These are phyloP conservation scores for Trichoderma semiorbis DNA, from an alignment of 2,329 filamentous ascomycete genomes.

Conservation along the genomic window DNA sequence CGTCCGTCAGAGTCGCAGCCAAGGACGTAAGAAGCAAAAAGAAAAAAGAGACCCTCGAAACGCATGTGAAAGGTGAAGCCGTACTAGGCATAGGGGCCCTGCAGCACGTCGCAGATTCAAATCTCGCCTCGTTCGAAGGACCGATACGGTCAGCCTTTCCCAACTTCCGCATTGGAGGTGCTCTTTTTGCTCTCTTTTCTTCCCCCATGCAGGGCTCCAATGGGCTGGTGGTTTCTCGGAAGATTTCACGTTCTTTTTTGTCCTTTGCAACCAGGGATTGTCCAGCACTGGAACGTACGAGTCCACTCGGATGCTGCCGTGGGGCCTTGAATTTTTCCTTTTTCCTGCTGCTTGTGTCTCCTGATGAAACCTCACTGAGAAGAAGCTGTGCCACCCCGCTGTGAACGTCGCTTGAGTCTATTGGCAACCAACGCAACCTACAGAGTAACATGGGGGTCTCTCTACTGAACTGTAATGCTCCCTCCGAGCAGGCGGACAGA, in stretches of 20 bases:
- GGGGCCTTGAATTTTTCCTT: background rate
- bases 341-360: background rate
- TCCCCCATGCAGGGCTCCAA: background rate
- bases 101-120: background rate
- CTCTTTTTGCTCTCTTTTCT: background rate
- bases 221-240: background rate
- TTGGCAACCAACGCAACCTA: background rate
- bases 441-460: background rate
- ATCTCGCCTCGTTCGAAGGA: slow-evolving; percentile 14
- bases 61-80: background rate
- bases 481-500: background rate
- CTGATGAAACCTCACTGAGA: background rate
- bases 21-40: background rate
- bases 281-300: background rate
- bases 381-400: background rate
- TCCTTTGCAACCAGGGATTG: background rate
- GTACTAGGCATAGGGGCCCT: background rate
- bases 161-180: slow-evolving; percentile 2
- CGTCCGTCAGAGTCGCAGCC: background rate
- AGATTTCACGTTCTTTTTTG: background rate
- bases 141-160: slow-evolving; percentile 2
- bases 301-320: slow-evolving; percentile 7
- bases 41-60: background rate
- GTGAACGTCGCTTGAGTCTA: background rate
- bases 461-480: background rate